Conservation (phyloP, 176 grass and related monocot species). For the Microstegium vimineum region DNA sequence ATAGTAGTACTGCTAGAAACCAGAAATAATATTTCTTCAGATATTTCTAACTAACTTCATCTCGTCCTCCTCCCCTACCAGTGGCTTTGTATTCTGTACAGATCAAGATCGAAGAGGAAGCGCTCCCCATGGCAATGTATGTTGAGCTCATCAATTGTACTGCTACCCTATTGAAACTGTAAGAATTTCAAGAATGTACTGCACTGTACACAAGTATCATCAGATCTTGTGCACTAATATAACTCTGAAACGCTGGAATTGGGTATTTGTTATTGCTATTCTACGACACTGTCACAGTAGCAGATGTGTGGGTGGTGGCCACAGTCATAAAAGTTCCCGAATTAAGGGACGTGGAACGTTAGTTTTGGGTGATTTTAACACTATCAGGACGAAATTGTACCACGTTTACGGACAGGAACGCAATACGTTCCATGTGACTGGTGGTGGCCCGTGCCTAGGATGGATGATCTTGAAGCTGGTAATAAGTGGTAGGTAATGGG, state of each 20-base stretch:
- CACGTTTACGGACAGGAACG: too few relatives aligned
- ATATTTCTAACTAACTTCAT: slow-evolving; percentile 24
- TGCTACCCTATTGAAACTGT: not conserved
- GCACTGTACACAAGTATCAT: not conserved
- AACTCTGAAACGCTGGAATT: not conserved
- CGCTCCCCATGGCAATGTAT: not conserved
- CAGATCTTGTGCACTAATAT: not conserved
- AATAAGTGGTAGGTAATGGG: not conserved
- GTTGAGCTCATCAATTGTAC: not conserved
- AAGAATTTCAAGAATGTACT: not conserved
- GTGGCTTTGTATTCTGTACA: slow-evolving; percentile 31
- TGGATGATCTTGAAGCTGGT: not conserved
- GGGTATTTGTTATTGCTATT: not conserved
- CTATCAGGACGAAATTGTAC: too few relatives aligned
- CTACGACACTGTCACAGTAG: not conserved
- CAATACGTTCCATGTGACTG: too few relatives aligned
- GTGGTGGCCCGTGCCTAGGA: too few relatives aligned
- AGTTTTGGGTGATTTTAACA: too few relatives aligned
- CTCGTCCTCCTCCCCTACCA: not conserved
- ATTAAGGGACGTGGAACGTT: too few relatives aligned
- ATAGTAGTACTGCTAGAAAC: slow-evolving; percentile 18
- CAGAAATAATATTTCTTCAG: slow-evolving; percentile 20
- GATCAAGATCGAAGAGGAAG: slow-evolving; percentile 31
- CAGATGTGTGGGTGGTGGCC: not conserved
- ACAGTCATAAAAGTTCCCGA: too few relatives aligned